phyloP scores from a whole-genome alignment of 345 rosid genomes.

The Theobroma cacao region DNA sequence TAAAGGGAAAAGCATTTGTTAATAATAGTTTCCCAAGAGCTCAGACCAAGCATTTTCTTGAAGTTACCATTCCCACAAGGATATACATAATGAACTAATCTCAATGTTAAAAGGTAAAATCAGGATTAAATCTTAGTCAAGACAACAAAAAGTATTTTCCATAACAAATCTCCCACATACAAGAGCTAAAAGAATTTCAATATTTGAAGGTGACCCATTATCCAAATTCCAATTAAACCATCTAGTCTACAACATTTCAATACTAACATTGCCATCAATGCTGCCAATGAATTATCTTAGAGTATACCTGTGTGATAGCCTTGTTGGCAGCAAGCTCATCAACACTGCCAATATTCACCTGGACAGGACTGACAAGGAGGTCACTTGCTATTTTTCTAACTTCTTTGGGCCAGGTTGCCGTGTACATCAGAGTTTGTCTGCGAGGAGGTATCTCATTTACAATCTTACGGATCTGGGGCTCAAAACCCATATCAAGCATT shows the following conservation, averaged over 20 bases:
- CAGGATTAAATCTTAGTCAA: not conserved
- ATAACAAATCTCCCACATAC: not conserved
- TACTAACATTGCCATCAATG: not conserved
- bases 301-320: conserved; percentile 87
- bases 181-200: not conserved
- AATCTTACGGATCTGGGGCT: conserved; percentile 95
- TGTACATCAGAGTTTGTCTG: conserved; percentile 93
- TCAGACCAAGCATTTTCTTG: not conserved
- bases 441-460: conserved; percentile 90
- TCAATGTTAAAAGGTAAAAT: not conserved
- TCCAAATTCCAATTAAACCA: not conserved
- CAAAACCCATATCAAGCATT: conserved; percentile 99
- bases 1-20: not conserved
- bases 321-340: conserved; percentile 97
- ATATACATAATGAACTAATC: not conserved
- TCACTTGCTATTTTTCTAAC: conserved; percentile 89
- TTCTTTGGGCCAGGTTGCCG: conserved; percentile 99
- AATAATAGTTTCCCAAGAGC: not conserved
- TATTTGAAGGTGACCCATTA: not conserved
- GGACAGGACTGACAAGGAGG: conserved; percentile 88
- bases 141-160: not conserved
- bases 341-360: conserved; percentile 93
- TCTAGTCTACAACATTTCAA: not conserved
- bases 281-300: conserved; percentile 4
- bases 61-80: not conserved